phyloP scores from a whole-genome alignment of 2,329 filamentous ascomycete genomes.

The Elsinoe ampelina region DNA sequence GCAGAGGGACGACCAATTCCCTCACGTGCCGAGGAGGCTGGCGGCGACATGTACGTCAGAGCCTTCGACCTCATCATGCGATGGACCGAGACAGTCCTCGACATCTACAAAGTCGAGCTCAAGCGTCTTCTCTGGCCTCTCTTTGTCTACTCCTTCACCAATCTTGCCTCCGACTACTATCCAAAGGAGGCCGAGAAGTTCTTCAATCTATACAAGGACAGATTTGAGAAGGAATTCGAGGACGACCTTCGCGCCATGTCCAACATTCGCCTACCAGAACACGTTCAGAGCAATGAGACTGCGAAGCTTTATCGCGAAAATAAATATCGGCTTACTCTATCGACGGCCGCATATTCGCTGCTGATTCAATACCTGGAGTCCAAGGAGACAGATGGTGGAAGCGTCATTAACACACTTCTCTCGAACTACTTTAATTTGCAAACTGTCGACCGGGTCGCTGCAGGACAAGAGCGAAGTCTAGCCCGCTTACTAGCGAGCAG shows the following conservation, averaged over 20 bases:
- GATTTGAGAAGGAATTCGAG: constrained; percentile 66
- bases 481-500: constrained; percentile 49
- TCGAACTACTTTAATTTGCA: constrained; percentile 50
- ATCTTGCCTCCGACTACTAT: constrained; percentile 64
- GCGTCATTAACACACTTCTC: constrained; percentile 66
- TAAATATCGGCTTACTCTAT: constrained; percentile 86
- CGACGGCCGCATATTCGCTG: constrained; percentile 69
- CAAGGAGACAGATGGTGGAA: constrained; percentile 72
- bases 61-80: constrained; percentile 47
- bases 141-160: constrained; percentile 86
- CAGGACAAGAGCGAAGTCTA: constrained; percentile 50
- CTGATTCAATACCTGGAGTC: constrained; percentile 82
- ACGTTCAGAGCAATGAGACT: constrained; percentile 66
- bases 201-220: constrained; percentile 56
- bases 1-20: constrained; percentile 69
- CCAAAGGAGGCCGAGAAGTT: constrained; percentile 64
- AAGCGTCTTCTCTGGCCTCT: constrained; percentile 82
- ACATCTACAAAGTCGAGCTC: constrained; percentile 92
- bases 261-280: constrained; percentile 64
- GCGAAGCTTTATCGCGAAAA: constrained; percentile 74
- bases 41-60: constrained; percentile 66
- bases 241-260: constrained; percentile 73
- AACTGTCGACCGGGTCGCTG: constrained; percentile 47
- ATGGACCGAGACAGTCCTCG: constrained; percentile 87
- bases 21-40: constrained; percentile 53